Base-by-base conservation (phyloP, 2,329 filamentous ascomycete species). In the Pseudocercospora eumusae region DNA sequence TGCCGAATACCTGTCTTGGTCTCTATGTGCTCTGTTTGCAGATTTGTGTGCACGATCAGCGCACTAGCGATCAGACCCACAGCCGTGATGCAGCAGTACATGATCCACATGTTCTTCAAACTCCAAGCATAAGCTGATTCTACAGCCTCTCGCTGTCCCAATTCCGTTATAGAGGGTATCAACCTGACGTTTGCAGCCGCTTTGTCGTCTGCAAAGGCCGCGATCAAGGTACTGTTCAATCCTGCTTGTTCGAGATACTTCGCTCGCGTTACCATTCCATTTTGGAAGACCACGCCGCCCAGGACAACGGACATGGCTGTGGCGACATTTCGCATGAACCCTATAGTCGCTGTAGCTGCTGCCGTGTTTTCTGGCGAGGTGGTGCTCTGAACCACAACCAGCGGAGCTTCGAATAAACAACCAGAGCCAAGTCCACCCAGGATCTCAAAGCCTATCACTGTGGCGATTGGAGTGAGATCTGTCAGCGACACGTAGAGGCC, bases 311-410 rank as follows among this genome's bases (percentile, higher is more conserved):
- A 81, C 36, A 82, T 76, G 0, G 80, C 75, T 0, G 79, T 77
- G 0, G 77, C 77, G 5, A 83, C 68, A 47, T 75, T 78, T 6
- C 79, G 75, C 11, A 79, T 67, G 63, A 86, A 83, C 0, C 77
- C 77, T 3, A 84, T 73, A 0, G 83, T 83, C 0, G 82, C 80
- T 0, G 82, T 85, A 0, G 83, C 83, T 0, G 79, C 78, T 0
- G 82, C 82, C 1, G 75, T 75, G 27, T 85, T 80, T 3, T 75
- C 74, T 1, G 76, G 71, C 2, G 36, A 56, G 11, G 84, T 81
- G 13, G 77, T 77, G n/a, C 78, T 79, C 64, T 87, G 84, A 0
- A 87, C 73, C 0, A 84, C 83, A 28, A 87, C 80, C 13, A 85
- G 74, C 0, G 84, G 84, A 0, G 83, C 75, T 62, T 83, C 75